Percentiles rank a stretch among this genome's conserved stretches.
Conservation (phyloP, 2,329 filamentous ascomycete genomes). For the Botrytis galanthina region DNA sequence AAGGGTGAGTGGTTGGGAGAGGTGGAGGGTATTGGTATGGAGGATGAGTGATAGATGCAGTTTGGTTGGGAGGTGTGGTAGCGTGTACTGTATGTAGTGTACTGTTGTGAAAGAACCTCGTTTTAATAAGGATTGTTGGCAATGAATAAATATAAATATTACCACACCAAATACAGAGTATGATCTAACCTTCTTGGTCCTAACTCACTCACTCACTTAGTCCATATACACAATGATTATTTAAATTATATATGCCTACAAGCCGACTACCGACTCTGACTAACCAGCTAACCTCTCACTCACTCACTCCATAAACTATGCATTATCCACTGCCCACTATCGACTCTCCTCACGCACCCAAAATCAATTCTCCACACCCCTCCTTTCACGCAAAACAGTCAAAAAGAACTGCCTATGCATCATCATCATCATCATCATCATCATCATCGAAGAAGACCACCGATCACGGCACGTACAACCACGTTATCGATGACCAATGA, state of each 20-base stretch:
- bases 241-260: not conserved
- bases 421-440: too few relatives aligned
- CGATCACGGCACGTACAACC: not conserved
- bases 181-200: not conserved
- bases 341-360: too few relatives aligned
- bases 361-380: not conserved
- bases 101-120: not conserved
- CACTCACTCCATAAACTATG: not conserved
- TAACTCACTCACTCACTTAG: not conserved
- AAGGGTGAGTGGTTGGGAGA: constrained; percentile 49
- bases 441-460: not conserved
- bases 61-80: not conserved
- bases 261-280: not conserved
- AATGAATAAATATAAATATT: not conserved
- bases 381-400: not conserved
- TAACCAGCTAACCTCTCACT: not conserved
- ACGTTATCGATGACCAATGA: not conserved
- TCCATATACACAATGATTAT: not conserved
- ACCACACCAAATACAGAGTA: not conserved
- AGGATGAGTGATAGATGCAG: constrained; percentile 25
- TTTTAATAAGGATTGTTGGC: not conserved
- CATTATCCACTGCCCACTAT: not conserved
- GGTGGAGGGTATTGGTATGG: constrained; percentile 39
- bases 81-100: not conserved
- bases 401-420: not conserved